A percentile compares a stretch with the other conserved stretches of the same genome.
Evolutionary conservation across 768 basidiomycete species (phyloP).

Genomic region (Tephrocybe sp.): DNA sequence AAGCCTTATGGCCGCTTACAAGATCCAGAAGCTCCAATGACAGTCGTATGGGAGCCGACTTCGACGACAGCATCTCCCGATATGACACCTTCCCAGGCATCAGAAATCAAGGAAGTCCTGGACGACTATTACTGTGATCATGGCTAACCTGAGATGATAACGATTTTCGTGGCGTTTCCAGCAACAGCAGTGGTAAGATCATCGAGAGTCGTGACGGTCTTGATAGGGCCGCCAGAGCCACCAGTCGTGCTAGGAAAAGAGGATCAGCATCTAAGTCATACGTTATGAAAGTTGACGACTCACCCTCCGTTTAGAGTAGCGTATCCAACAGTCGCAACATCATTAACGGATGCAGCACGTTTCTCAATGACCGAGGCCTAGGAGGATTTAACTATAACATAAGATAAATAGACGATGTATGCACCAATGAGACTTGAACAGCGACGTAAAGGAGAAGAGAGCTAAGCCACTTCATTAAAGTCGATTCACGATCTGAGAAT

Average conservation of each 20-base stretch:
- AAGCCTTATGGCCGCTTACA: slow-evolving; percentile 24
- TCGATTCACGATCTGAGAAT: background rate
- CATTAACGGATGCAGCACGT: slow-evolving; percentile 33
- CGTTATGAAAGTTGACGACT: slow-evolving; percentile 1
- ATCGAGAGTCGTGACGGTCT: slow-evolving; percentile 39
- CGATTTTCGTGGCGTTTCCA: slow-evolving; percentile 39
- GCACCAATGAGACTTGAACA: slow-evolving; percentile 17
- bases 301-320: slow-evolving; percentile 37
- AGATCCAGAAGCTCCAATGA: slow-evolving; percentile 38
- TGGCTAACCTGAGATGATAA: slow-evolving; percentile 37
- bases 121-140: too few species aligned
- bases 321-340: slow-evolving; percentile 37
- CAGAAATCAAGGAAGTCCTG: too few species aligned
- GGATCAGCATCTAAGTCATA: background rate
- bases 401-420: background rate
- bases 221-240: slow-evolving; percentile 39
- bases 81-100: slow-evolving; percentile 30
- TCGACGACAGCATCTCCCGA: slow-evolving; percentile 40
- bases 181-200: slow-evolving; percentile 39
- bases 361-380: slow-evolving; percentile 24
- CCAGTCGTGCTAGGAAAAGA: slow-evolving; percentile 34
- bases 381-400: background rate
- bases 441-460: slow-evolving; percentile 18
- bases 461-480: slow-evolving; percentile 21
- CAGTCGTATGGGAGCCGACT: slow-evolving; percentile 41